Conservation (phyloP, 2,329 filamentous ascomycete genomes). For the Colletotrichum noveboracense region DNA sequence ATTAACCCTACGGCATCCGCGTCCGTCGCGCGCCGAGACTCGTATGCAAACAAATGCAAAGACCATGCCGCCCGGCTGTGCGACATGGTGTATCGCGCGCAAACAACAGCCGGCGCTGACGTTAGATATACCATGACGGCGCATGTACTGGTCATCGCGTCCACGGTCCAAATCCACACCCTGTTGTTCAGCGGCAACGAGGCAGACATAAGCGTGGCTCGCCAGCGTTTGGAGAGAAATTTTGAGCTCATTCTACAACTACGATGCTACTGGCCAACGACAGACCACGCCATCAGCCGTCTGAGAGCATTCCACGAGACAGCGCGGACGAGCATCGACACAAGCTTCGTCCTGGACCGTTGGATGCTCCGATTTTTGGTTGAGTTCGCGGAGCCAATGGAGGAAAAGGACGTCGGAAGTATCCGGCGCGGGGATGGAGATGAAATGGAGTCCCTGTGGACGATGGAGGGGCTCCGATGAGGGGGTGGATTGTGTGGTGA, state of each 20-base stretch:
- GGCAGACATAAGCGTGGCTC: slow-evolving; percentile 36
- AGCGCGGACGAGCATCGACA: slow-evolving; percentile 40
- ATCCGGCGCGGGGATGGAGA: slow-evolving; percentile 17
- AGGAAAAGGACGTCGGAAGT: slow-evolving; percentile 27
- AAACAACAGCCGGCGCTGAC: slow-evolving; percentile 39
- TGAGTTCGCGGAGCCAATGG: slow-evolving; percentile 34
- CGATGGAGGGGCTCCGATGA: slow-evolving; percentile 13
- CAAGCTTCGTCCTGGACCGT: slow-evolving; percentile 42
- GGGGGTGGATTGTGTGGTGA: slow-evolving; percentile 6
- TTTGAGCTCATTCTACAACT: slow-evolving; percentile 47
- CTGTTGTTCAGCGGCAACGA: slow-evolving; percentile 44
- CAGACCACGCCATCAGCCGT: slow-evolving; percentile 41
- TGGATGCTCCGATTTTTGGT: slow-evolving; percentile 46
- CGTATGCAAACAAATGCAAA: slow-evolving; percentile 44
- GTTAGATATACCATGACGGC: slow-evolving; percentile 49
- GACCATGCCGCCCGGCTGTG: slow-evolving; percentile 41
- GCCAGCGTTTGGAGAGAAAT: slow-evolving; percentile 44
- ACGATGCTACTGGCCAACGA: slow-evolving; percentile 44
- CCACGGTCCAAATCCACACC: slow-evolving; percentile 50
- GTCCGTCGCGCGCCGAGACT: slow-evolving; percentile 27
- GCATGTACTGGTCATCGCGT: slow-evolving; percentile 51
- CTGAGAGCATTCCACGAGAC: slow-evolving; percentile 46
- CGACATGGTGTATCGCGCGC: slow-evolving; percentile 44
- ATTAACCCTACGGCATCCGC: slow-evolving; percentile 9
- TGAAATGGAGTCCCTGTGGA: slow-evolving; percentile 25